A percentile compares a stretch with the other conserved stretches of the same genome.
These are phyloP conservation scores for Neonectria neomacrospora DNA, from an alignment of 2,329 filamentous ascomycete species.

Conservation along the genomic window DNA sequence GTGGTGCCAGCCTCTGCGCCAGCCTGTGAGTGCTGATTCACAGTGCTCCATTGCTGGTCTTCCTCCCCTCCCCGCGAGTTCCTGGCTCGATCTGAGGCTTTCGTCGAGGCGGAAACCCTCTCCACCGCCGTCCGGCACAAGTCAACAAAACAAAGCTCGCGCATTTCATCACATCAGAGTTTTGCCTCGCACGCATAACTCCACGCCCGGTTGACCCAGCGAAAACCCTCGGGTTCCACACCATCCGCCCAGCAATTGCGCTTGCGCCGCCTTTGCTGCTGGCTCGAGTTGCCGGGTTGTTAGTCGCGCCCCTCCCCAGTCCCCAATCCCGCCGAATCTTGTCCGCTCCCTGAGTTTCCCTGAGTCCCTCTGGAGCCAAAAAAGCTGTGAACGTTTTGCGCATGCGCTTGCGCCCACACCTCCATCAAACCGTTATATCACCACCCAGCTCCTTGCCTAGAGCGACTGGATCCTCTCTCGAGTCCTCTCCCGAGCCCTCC, in stretches of 20 bases:
- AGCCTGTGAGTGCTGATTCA: neutral
- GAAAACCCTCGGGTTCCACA: slow-evolving; percentile 44
- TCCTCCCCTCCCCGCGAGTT: slow-evolving; percentile 1
- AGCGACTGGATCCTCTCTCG: slow-evolving; percentile 30
- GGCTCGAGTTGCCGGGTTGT: slow-evolving; percentile 32
- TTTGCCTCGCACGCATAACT: slow-evolving; percentile 36
- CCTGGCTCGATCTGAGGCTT: slow-evolving; percentile 16
- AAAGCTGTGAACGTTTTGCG: slow-evolving; percentile 41
- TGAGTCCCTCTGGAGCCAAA: slow-evolving; percentile 38
- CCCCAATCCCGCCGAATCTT: slow-evolving; percentile 36
- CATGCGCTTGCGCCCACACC: slow-evolving; percentile 43
- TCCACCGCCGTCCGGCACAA: slow-evolving; percentile 21
- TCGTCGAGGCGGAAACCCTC: slow-evolving; percentile 15
- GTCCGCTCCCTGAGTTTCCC: slow-evolving; percentile 29
- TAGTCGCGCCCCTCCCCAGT: slow-evolving; percentile 41
- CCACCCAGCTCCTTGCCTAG: slow-evolving; percentile 42
- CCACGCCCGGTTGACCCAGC: slow-evolving; percentile 40
- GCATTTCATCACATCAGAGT: slow-evolving; percentile 39
- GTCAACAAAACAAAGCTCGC: slow-evolving; percentile 20
- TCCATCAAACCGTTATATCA: slow-evolving; percentile 45
- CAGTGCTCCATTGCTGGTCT: neutral
- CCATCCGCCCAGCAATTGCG: slow-evolving; percentile 34
- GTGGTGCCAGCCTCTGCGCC: slow-evolving; percentile 9
- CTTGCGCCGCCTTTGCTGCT: slow-evolving; percentile 34
- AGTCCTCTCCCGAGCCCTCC: slow-evolving; percentile 4